These are phyloP conservation scores for Halenospora varia DNA, from an alignment of 495 filamentous ascomycete genomes.

Conservation along the genomic window DNA sequence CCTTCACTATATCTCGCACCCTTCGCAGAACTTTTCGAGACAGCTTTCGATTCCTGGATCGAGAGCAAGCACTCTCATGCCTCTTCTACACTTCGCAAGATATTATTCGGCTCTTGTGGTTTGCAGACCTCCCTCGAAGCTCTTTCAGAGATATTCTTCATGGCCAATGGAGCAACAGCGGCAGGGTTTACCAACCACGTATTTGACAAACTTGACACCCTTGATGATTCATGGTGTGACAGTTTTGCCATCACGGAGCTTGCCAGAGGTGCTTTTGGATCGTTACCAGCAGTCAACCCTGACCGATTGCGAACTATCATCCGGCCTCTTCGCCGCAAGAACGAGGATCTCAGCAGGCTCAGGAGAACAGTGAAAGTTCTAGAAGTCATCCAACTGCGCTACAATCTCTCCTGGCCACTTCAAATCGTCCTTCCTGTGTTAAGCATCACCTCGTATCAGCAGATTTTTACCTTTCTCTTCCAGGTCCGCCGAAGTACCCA, in stretches of 20 bases:
- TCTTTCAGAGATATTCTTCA: constrained; percentile 68
- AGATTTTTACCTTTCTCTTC: constrained; percentile 68
- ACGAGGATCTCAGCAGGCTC: constrained; percentile 29
- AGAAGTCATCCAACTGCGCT: constrained; percentile 52
- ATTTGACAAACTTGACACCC: constrained; percentile 72
- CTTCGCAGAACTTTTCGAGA: constrained; percentile 69
- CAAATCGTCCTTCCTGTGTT: constrained; percentile 69
- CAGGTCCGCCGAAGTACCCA: constrained; percentile 73
- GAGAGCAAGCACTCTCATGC: constrained; percentile 64
- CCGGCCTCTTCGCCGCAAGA: constrained; percentile 47
- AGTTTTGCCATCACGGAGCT: constrained; percentile 77
- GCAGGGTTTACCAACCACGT: constrained; percentile 61
- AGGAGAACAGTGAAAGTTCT: constrained; percentile 46
- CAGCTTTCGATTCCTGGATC: constrained; percentile 69
- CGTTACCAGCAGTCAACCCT: constrained; percentile 44
- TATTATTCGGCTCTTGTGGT: constrained; percentile 66
- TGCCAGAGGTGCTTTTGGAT: constrained; percentile 62
- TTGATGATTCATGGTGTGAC: constrained; percentile 71
- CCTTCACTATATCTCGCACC: constrained; percentile 50
- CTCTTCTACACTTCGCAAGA: constrained; percentile 55
- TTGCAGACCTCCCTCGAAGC: constrained; percentile 62
- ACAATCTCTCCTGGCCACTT: constrained; percentile 77
- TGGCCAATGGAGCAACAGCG: constrained; percentile 61
- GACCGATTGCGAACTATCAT: constrained; percentile 50
- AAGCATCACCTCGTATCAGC: constrained; percentile 60